These are phyloP conservation scores for Vitis rotundifolia DNA, from an alignment of 164 flowering plant species.

Conservation along the genomic window DNA sequence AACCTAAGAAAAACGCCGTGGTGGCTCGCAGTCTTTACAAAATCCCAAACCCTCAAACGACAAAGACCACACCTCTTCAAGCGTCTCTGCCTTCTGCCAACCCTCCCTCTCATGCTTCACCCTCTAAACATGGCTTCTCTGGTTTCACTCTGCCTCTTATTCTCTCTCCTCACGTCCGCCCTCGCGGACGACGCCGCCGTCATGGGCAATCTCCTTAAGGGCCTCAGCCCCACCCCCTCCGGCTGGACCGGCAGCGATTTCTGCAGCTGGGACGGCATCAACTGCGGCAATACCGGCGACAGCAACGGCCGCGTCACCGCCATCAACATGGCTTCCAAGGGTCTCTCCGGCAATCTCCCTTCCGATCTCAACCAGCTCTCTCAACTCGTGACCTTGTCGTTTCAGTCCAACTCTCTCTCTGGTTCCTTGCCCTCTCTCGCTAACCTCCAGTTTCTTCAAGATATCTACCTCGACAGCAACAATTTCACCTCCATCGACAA, in stretches of 20 bases:
- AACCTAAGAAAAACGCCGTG: too few relatives aligned
- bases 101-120: constrained; percentile 1
- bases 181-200: constrained; percentile 45
- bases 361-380: constrained; percentile 38
- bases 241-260: constrained; percentile 33
- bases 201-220: constrained; percentile 31
- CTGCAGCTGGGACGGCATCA: constrained; percentile 54
- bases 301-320: constrained; percentile 28
- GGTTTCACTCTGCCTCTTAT: constrained; percentile 10
- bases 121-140: background rate
- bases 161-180: constrained; percentile 9
- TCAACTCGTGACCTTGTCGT: constrained; percentile 36
- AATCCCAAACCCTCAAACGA: too few relatives aligned
- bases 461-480: constrained; percentile 37
- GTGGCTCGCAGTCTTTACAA: too few relatives aligned
- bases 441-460: constrained; percentile 31
- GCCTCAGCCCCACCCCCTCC: constrained; percentile 29
- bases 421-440: constrained; percentile 55
- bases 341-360: constrained; percentile 50
- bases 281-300: constrained; percentile 31
- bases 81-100: too few relatives aligned
- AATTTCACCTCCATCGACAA: constrained; percentile 41
- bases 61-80: too few relatives aligned
- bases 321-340: constrained; percentile 36
- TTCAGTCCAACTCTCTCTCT: constrained; percentile 42